Base-by-base conservation (phyloP, 305 asterid genomes). In the Fraxinus sp. region DNA sequence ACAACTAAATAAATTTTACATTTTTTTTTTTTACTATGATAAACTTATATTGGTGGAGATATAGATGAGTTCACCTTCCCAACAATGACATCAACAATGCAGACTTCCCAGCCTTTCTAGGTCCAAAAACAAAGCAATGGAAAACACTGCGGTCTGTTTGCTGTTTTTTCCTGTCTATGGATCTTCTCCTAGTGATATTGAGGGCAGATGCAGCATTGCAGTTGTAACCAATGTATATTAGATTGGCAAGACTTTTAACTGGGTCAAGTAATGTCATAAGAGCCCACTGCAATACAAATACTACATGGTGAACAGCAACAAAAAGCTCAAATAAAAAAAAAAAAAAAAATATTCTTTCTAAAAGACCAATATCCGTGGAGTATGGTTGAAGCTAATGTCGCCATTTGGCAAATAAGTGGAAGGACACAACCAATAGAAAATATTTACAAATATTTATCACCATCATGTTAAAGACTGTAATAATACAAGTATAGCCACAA, bases 221-320 rank as follows among this genome's bases (percentile, higher is more conserved):
- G 89, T 90, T 88, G 89, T 90, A 93, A 83, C 99, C 98, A 77
- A 95, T 87, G 82, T 97, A 97, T 85, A 90, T 93, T 89, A 97
- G 89, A 91, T 97, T 92, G 85, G 97, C 98, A 84, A 95, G 86
- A 90, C 97, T 93, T 89, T 91, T 92, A 86, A 90, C 87, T 57
- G 99, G 99, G 80, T 92, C 96, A 86, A 97, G 87, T 86, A 87
- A 87, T 83, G 99, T 97, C 98, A 95, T 95, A 83, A 97, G 96
- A 84, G 92, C 94, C 98, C 99, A 97, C 98, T 97, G 96, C 91
- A 89, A 88, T 77, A 89, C 28, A 83, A 80, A 76, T 83, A 84
- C 85, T 77, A 88, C 43, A 87, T 86, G 86, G 90, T 83, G 73
- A 32, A 82, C 79, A 85, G 80, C 79, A 83, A 81, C 81, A 84